Evolutionary conservation across 1,284 basidiomycete genomes (phyloP), one percentile per base, ranked within the genome.

Genomic region (Ceraceosorus bombacis): DNA sequence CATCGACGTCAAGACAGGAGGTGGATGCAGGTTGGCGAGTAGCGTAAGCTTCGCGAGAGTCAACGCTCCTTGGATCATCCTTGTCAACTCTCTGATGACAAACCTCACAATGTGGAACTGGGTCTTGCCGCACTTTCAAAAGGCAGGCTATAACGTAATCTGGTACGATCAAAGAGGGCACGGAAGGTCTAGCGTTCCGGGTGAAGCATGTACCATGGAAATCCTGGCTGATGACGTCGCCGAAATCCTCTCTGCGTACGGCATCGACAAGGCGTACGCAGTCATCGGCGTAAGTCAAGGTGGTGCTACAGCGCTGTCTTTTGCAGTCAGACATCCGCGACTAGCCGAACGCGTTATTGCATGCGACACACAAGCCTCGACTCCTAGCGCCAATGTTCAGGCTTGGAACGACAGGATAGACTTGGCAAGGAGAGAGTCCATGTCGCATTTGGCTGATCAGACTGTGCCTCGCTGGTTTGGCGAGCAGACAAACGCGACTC

Each of bases 221-320:
- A 62, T 76, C 49, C 73, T 80, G 17, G 76, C 79, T 13, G 73
- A 77, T 63, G 80, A 80, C 61, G 71, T 79, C n/a, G 73, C 78
- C 13, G 67, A 63, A 41, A 64, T 80, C 37, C 70, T 80, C 39
- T 61, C 68, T n/a, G 69, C 71, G 36, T 71, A 80, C 46, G 68
- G 64, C 1, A 70, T 80, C 54, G 60, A 61, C 37, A 65, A 67
- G 57, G 66, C 66, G 0, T 62, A 71, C 13, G 69, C 79, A 49
- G 68, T 80, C 43, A 78, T 80, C 56, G 80, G 80, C 8, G 78
- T 80, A 15, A 79, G 78, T 7, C 80, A 80, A 64, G 80, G 80
- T 36, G 80, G 80, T n/a, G 80, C 80, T 6, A 80, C 80, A 3
- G 68, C 78, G 1, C 69, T 80, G 17, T 68, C 75, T 6, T 78